Conservation (phyloP, 1,284 basidiomycete species). For the Apiotrichum porosum region DNA sequence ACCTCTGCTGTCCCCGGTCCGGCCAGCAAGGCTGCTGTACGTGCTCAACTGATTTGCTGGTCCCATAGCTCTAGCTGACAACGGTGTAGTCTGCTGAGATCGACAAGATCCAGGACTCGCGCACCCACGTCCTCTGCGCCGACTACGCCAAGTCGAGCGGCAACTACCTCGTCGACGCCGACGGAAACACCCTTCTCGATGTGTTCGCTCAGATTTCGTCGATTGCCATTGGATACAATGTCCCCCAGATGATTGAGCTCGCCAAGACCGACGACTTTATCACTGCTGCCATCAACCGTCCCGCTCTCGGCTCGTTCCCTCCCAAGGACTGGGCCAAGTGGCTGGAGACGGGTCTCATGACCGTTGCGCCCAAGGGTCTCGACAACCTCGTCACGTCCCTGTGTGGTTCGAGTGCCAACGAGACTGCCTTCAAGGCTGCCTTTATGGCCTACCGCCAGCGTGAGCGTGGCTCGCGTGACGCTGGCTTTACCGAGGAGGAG, state of each 20-base stretch:
- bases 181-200: constrained; percentile 55
- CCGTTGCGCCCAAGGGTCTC: constrained; percentile 53
- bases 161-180: constrained; percentile 55
- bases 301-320: constrained; percentile 56
- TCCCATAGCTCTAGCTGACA: constrained; percentile 1
- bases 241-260: constrained; percentile 50
- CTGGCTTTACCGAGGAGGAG: constrained; percentile 38
- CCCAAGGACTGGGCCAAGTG: constrained; percentile 51
- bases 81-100: constrained; percentile 16
- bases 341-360: constrained; percentile 52
- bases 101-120: constrained; percentile 25
- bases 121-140: constrained; percentile 20
- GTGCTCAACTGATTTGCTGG: background rate
- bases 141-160: constrained; percentile 29
- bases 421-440: constrained; percentile 56
- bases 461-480: constrained; percentile 26
- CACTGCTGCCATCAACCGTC: constrained; percentile 48
- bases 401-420: constrained; percentile 48
- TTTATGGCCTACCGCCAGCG: constrained; percentile 49
- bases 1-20: constrained; percentile 26
- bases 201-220: constrained; percentile 54
- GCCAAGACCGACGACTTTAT: constrained; percentile 31
- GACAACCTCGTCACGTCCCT: constrained; percentile 50
- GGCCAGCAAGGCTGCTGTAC: constrained; percentile 18
- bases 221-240: constrained; percentile 53